Base-by-base conservation (phyloP, 345 rosid species). In the Lepidium didymum region DNA sequence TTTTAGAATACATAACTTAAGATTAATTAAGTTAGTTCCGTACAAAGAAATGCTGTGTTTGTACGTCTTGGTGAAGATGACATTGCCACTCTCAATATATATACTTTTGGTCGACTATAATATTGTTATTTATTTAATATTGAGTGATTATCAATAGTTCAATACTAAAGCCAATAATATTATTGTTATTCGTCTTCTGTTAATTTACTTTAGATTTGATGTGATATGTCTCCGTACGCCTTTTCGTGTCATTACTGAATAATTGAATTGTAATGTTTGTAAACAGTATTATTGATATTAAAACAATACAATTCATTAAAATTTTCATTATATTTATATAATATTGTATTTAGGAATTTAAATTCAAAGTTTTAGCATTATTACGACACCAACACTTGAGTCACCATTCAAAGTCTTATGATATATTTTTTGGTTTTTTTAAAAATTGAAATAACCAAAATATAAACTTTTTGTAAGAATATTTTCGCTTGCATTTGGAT, bases 221-320 rank as follows among this genome's bases (percentile, higher is more conserved):
- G 78, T 61, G 74, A 68, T n/a, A 54, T 36, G 69, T 68, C 56
- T 74, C 52, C 58, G 68, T 67, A 68, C 78, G 69, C 73, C 67
- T 66, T 73, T 73, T 66, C 72, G 47, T 65, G 57, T 18, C 58
- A 56, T 64, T 6, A 65, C 54, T 14, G 3, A 63, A 56, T 27
- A 45, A 37, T 23, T 25, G 31, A 54, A 35, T 34, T 54, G 16
- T 18, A 4, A 29, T 38, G 34, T n/a, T 14, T 29, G 13, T 49
- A 40, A 64, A 56, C 43, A 42, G 41, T 15, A 64, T 40, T 38
- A 38, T 47, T 43, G 19, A 33, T 8, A 31, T 5, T 10, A n/a
- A 31, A 12, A n/a, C 14, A 49, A 36, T 21, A 21, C 36, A 29
- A 7, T 8, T 10, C n/a, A 21, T 3, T 42, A 13, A 42, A 40